phyloP scores from a whole-genome alignment of 2,329 filamentous ascomycete species.

The Nothopassalora personata region DNA sequence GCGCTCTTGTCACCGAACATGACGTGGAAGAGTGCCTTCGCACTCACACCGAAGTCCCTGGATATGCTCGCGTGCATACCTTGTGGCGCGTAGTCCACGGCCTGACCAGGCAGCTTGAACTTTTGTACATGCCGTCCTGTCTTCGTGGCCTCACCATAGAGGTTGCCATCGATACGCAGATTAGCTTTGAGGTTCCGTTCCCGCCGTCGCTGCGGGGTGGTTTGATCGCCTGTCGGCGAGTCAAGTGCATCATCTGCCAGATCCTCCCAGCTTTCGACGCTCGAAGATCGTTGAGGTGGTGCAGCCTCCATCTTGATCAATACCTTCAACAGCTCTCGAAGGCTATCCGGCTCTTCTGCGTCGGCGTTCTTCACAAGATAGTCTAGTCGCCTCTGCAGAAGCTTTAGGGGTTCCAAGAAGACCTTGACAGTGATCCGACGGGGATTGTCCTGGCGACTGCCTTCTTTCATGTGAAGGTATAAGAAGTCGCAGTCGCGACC shows the following conservation, averaged over 20 bases:
- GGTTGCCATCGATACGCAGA: constrained; percentile 58
- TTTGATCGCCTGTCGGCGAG: constrained; percentile 43
- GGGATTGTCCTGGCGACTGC: constrained; percentile 57
- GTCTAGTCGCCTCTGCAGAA: constrained; percentile 79
- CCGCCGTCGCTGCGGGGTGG: constrained; percentile 34
- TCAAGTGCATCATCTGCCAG: constrained; percentile 45
- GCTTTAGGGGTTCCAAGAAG: constrained; percentile 78
- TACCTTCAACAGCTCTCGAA: constrained; percentile 65
- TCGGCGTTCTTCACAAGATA: constrained; percentile 76
- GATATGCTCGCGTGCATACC: constrained; percentile 74
- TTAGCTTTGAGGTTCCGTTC: constrained; percentile 51
- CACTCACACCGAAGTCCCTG: constrained; percentile 80
- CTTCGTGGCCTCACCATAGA: constrained; percentile 45
- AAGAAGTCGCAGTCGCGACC: constrained; percentile 91
- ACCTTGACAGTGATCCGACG: constrained; percentile 82
- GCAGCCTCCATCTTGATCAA: constrained; percentile 70
- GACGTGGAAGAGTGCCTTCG: constrained; percentile 92
- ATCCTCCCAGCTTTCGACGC: constrained; percentile 84
- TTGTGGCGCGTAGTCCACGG: constrained; percentile 77
- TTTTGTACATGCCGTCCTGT: constrained; percentile 54
- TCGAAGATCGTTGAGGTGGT: constrained; percentile 58
- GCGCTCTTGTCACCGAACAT: constrained; percentile 95
- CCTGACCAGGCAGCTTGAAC: constrained; percentile 73
- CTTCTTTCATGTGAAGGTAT: constrained; percentile 68
- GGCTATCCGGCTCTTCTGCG: constrained; percentile 61